Evolutionary conservation across 345 rosid genomes (phyloP).

Genomic region (Citrus medica): DNA sequence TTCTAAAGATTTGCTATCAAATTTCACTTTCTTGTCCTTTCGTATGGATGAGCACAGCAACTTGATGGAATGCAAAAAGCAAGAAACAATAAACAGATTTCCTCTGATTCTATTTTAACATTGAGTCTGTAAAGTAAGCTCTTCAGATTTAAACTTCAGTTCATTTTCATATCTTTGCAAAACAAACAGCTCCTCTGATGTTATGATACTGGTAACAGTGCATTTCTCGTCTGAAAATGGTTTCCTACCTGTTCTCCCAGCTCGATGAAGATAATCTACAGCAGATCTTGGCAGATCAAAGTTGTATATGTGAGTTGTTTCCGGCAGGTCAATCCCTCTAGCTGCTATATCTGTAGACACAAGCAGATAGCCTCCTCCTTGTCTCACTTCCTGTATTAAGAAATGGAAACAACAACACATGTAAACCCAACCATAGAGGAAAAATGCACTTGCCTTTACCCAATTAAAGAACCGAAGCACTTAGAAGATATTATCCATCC

Average conservation of each 20-base stretch:
- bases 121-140: conserved; percentile 30
- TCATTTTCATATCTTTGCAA: conserved; percentile 87
- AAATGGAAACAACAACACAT: neutral
- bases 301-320: conserved; percentile 89
- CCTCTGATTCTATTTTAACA: conserved; percentile 13
- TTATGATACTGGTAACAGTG: conserved; percentile 61
- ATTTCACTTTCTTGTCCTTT: neutral
- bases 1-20: neutral
- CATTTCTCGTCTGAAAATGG: conserved; percentile 84
- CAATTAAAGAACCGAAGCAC: neutral
- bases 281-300: conserved; percentile 82
- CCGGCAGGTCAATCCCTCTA: conserved; percentile 86
- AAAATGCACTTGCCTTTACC: neutral
- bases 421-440: neutral
- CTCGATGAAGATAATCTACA: conserved; percentile 80
- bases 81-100: neutral
- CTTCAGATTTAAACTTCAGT: conserved; percentile 70
- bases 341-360: conserved; percentile 94
- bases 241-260: conserved; percentile 92
- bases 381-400: conserved; percentile 59
- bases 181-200: conserved; percentile 75
- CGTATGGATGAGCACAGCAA: neutral
- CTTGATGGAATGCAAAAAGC: conserved; percentile 3
- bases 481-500: neutral
- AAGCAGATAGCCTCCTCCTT: conserved; percentile 78